A percentile compares a stretch with the other conserved stretches of the same genome.
Conservation (phyloP, 2,329 filamentous ascomycete genomes). For the Aspergillus bombycis region DNA sequence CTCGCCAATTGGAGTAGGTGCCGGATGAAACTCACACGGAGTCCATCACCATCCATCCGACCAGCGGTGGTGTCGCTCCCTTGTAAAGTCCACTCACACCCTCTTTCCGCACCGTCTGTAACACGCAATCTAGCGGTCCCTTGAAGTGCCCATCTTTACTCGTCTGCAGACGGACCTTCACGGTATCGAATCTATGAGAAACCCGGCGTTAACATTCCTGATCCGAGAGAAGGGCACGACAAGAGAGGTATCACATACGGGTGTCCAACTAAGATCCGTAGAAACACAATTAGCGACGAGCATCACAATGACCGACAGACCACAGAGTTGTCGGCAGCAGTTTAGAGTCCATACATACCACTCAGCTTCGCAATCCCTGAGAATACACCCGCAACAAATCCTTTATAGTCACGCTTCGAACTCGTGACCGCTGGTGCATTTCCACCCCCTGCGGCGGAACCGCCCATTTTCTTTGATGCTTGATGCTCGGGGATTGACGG, state of each 20-base stretch:
- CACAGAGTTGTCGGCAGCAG: background rate
- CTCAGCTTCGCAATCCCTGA: constrained; percentile 88
- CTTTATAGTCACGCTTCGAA: constrained; percentile 71
- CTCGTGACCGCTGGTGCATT: constrained; percentile 18
- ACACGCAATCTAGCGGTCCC: constrained; percentile 82
- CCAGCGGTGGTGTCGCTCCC: constrained; percentile 84
- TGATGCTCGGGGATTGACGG: constrained; percentile 10
- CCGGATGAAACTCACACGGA: constrained; percentile 52
- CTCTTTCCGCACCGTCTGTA: constrained; percentile 83
- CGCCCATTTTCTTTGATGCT: constrained; percentile 9
- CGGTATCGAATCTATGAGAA: constrained; percentile 76
- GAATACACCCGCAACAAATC: constrained; percentile 97
- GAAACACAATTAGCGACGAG: constrained; percentile 9
- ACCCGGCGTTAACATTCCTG: background rate
- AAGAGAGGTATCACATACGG: constrained; percentile 48
- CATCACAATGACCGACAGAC: background rate
- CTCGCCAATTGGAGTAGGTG: too few relatives aligned
- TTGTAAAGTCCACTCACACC: constrained; percentile 88
- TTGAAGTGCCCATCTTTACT: constrained; percentile 75
- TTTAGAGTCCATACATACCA: constrained; percentile 56
- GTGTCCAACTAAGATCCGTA: constrained; percentile 56
- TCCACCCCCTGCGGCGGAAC: background rate
- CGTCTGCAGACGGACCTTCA: constrained; percentile 95
- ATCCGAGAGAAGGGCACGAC: background rate
- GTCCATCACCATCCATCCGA: constrained; percentile 99